phyloP scores from a whole-genome alignment of 106 monocot genomes.

The Dendrobium officinale region DNA sequence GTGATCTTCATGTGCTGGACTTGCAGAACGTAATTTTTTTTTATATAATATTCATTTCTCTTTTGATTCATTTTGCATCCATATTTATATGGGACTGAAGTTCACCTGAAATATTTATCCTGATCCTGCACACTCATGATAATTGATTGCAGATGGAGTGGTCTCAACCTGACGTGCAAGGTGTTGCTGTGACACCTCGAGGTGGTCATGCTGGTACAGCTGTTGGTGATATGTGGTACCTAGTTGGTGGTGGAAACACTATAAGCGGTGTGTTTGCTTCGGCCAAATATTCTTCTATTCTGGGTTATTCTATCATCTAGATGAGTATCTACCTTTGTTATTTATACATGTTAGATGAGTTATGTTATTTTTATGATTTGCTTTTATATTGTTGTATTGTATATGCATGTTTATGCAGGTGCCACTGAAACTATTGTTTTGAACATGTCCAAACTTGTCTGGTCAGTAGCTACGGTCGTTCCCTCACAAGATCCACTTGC shows the following conservation, averaged over 20 bases:
- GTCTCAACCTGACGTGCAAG: conserved; percentile 68
- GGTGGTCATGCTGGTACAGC: conserved; percentile 77
- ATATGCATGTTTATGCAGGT: conserved; percentile 32
- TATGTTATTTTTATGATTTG: neutral
- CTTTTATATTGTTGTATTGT: neutral
- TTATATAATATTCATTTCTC: neutral
- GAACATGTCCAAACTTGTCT: conserved; percentile 80
- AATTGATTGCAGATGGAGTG: conserved; percentile 70
- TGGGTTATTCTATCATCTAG: conserved; percentile 1
- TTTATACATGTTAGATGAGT: neutral
- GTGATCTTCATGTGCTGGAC: conserved; percentile 84
- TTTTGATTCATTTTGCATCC: neutral
- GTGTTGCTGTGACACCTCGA: conserved; percentile 52
- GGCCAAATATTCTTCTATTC: neutral
- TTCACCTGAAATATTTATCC: neutral
- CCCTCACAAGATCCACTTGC: conserved; percentile 67
- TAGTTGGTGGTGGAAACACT: conserved; percentile 94
- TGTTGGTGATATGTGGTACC: conserved; percentile 65
- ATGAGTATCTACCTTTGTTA: neutral
- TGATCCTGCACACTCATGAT: neutral
- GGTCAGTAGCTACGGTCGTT: conserved; percentile 52
- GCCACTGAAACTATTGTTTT: conserved; percentile 66
- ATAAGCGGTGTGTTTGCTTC: conserved; percentile 45
- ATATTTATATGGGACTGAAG: neutral
- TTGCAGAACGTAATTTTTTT: conserved; percentile 53